Base-by-base conservation (phyloP, 2,329 filamentous ascomycete genomes). In the Cyphellophora europaea region DNA sequence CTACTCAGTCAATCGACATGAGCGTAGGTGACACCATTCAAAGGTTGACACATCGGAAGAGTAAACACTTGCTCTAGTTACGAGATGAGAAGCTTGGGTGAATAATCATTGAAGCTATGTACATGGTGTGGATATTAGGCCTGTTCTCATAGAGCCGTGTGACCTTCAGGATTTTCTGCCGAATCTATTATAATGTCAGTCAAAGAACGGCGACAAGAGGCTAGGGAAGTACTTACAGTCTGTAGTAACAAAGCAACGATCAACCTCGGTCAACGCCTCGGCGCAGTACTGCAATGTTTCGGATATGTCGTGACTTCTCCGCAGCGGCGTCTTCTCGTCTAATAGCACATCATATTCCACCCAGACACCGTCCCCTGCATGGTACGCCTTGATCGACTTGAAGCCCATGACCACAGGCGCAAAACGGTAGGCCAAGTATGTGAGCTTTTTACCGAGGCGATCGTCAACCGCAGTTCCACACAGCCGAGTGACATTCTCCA, bases 241-340 rank as follows among this genome's bases (percentile, higher is more conserved):
- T 15, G 62, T 62, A 6, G 62, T 69, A 0, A 71, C 67, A 47
- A 71, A 71, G 3, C 65, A 65, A 8, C 68, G 54, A 43, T 71
- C 68, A 1, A 71, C 66, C 50, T 71, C 66, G n/a, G 54, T 58
- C 33, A 71, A 35, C 0, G 49, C 40, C 60, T 60, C 12, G 59
- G 32, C 27, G 35, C 74, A 77, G 51, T 79, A 79, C 54, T 79
- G 74, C 45, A 79, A 49, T 3, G 72, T 77, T 58, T 79, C 74
- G 0, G 72, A 70, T 27, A 79, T 59, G 51, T 79, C 74, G 43
- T 79, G 74, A 11, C 63, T 66, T 33, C 59, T 61, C 29, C 64
- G 63, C 33, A 79, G 47, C 32, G 60, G 67, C 25, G 66, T 69
- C 30, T 68, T 60, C 45, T 69, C 66, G 29, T 70, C 66, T 45